Conservation (phyloP, 495 filamentous ascomycete species). For the Trichocladium uniseriatum region DNA sequence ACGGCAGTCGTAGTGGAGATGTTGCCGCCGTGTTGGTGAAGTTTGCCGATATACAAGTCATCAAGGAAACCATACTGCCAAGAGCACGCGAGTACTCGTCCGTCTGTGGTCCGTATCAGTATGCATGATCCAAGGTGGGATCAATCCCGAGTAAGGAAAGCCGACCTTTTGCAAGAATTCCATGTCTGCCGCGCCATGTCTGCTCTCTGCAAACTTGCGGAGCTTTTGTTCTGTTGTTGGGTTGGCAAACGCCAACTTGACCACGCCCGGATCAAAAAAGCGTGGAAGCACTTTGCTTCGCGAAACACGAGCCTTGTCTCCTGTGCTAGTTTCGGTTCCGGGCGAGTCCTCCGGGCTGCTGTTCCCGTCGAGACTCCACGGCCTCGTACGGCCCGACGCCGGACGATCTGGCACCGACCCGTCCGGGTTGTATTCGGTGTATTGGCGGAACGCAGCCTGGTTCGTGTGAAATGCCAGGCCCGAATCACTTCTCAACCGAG, state of each 20-base stretch:
- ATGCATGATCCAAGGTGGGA: background rate
- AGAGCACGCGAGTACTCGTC: conserved; percentile 29
- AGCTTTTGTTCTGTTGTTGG: conserved; percentile 35
- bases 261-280: conserved; percentile 39
- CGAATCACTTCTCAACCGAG: conserved; percentile 32
- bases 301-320: background rate
- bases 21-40: conserved; percentile 36
- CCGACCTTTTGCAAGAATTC: conserved; percentile 42
- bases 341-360: conserved; percentile 15
- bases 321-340: background rate
- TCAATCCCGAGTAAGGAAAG: background rate
- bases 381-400: background rate
- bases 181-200: conserved; percentile 36
- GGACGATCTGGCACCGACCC: conserved; percentile 10
- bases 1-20: conserved; percentile 32
- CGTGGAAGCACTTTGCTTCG: conserved; percentile 18
- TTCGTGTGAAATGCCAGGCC: conserved; percentile 31
- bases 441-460: conserved; percentile 26
- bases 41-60: conserved; percentile 37
- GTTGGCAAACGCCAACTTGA: conserved; percentile 40
- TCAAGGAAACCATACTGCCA: conserved; percentile 29
- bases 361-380: conserved; percentile 8
- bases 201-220: conserved; percentile 34
- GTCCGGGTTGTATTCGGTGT: conserved; percentile 26
- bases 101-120: conserved; percentile 12